Percentiles rank a stretch among this genome's conserved stretches.
These are phyloP conservation scores for Beta lomatogona DNA, from an alignment of 179 eudicot genomes.

Conservation along the genomic window DNA sequence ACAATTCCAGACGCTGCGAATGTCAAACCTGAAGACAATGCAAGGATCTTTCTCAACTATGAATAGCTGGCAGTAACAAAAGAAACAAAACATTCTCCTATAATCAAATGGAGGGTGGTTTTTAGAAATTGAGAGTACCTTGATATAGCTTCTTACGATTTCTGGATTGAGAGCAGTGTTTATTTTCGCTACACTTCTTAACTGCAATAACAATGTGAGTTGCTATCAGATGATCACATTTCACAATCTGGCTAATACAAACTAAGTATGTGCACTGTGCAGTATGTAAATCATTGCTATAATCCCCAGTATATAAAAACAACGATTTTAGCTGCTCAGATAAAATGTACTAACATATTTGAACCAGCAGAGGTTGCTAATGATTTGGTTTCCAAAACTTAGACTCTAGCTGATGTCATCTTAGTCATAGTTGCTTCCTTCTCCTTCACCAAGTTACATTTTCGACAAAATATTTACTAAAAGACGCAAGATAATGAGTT, in stretches of 20 bases:
- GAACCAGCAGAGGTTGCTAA: too few species aligned
- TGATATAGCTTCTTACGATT: constrained; percentile 26
- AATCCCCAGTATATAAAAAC: too few species aligned
- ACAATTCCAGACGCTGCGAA: constrained; percentile 32
- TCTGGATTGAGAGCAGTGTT: constrained; percentile 27
- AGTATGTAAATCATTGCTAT: too few species aligned
- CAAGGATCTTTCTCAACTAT: not conserved
- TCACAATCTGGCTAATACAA: too few species aligned
- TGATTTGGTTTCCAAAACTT: too few species aligned
- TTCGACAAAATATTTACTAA: not conserved
- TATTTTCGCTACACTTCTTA: constrained; percentile 17
- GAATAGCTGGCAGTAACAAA: too few species aligned
- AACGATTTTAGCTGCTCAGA: not conserved
- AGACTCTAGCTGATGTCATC: too few species aligned
- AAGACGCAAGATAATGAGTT: not conserved
- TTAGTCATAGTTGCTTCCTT: too few species aligned
- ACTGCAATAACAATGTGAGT: constrained; percentile 13
- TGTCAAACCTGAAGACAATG: constrained; percentile 28
- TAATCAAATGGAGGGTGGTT: not conserved
- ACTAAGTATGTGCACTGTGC: too few species aligned
- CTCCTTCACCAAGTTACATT: too few species aligned
- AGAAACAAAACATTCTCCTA: too few species aligned
- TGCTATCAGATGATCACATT: not conserved
- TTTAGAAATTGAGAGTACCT: constrained; percentile 11
- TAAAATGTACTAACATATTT: too few species aligned